These are phyloP conservation scores for Aspergillus versicolor DNA, from an alignment of 2,329 filamentous ascomycete genomes.

Conservation along the genomic window DNA sequence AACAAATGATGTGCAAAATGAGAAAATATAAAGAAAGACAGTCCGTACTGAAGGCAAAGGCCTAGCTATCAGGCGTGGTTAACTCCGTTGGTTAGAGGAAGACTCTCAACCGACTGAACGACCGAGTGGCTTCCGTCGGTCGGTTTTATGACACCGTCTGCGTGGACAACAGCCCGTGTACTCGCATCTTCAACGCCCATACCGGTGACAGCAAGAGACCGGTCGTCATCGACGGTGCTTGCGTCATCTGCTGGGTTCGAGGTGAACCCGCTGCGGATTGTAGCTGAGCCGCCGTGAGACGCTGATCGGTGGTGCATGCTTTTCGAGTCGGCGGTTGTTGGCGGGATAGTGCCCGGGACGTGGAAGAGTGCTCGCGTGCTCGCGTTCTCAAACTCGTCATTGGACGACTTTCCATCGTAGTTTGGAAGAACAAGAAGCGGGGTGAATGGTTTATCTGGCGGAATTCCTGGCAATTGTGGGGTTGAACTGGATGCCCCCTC, in stretches of 20 bases:
- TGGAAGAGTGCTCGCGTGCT: slow-evolving; percentile 35
- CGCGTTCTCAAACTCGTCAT: slow-evolving; percentile 32
- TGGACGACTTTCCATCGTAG: slow-evolving; percentile 24
- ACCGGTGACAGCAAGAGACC: slow-evolving; percentile 19
- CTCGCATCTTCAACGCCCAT: slow-evolving; percentile 27
- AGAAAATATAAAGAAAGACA: background rate
- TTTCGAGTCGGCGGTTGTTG: slow-evolving; percentile 21
- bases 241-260: slow-evolving; percentile 26
- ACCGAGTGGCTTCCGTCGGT: slow-evolving; percentile 18
- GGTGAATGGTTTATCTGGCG: slow-evolving; percentile 17
- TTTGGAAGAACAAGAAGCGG: slow-evolving; percentile 31
- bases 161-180: slow-evolving; percentile 29
- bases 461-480: background rate
- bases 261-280: slow-evolving; percentile 30
- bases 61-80: too few species aligned
- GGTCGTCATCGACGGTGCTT: slow-evolving; percentile 31
- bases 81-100: slow-evolving; percentile 14
- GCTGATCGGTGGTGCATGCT: slow-evolving; percentile 16
- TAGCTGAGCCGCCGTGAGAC: slow-evolving; percentile 25
- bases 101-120: slow-evolving; percentile 26
- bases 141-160: slow-evolving; percentile 27
- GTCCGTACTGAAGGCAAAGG: too few species aligned
- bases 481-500: background rate
- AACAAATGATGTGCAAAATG: background rate
- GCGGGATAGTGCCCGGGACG: slow-evolving; percentile 25